phyloP scores from a whole-genome alignment of 768 basidiomycete genomes.

The Podaxis sp. region DNA sequence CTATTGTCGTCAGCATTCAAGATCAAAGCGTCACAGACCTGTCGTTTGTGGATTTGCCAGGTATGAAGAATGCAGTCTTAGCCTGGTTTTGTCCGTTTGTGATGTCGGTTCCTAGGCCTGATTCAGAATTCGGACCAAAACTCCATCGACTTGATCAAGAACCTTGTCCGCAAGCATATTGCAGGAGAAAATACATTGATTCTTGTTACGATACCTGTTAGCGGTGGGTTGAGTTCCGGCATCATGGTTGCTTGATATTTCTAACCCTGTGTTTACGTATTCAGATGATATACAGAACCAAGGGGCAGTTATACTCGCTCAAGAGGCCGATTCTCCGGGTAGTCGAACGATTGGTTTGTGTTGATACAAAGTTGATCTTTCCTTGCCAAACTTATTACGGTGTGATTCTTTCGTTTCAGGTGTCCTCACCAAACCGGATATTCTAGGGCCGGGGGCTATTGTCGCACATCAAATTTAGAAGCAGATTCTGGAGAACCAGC shows the following conservation, averaged over 20 bases:
- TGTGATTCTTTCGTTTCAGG: conserved; percentile 34
- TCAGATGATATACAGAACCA: conserved; percentile 72
- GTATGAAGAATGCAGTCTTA: conserved; percentile 23
- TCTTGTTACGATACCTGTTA: conserved; percentile 66
- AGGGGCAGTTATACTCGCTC: conserved; percentile 53
- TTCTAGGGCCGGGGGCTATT: conserved; percentile 41
- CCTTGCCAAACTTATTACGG: not conserved
- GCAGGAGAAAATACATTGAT: conserved; percentile 53
- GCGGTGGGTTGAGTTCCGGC: conserved; percentile 36
- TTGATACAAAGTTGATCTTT: not conserved
- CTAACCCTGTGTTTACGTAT: not conserved
- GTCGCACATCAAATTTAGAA: conserved; percentile 45
- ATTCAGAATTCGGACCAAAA: conserved; percentile 51
- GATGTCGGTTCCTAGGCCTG: conserved; percentile 39
- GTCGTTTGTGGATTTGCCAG: conserved; percentile 56
- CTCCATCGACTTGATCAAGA: conserved; percentile 43
- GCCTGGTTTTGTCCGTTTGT: not conserved
- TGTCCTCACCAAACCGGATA: conserved; percentile 72
- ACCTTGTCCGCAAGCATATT: conserved; percentile 51
- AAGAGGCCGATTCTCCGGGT: conserved; percentile 50
- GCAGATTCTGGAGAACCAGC: conserved; percentile 47
- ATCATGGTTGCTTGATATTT: not conserved
- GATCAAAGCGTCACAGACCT: conserved; percentile 48
- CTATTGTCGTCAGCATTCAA: conserved; percentile 44
- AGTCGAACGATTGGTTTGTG: conserved; percentile 60